These are phyloP conservation scores for Wickerhamiella kurtzmanii DNA, from an alignment of 805 yeast species.

Conservation along the genomic window DNA sequence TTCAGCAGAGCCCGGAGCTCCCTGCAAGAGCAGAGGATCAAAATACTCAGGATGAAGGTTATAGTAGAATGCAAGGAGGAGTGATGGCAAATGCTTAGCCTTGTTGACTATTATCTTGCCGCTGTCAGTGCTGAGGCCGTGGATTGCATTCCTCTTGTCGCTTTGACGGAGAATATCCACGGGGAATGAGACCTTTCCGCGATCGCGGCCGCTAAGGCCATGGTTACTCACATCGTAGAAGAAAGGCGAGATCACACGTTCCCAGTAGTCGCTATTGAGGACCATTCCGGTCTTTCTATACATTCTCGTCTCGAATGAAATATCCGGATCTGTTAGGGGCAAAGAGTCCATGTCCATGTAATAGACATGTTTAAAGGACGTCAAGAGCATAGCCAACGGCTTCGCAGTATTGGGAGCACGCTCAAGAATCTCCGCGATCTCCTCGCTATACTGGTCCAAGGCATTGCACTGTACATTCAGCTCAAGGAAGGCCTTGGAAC, in stretches of 20 bases:
- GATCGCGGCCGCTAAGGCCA: constrained; percentile 30
- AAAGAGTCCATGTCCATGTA: constrained; percentile 65
- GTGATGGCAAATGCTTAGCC: constrained; percentile 40
- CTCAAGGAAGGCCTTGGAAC: background rate
- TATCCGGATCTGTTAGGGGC: constrained; percentile 53
- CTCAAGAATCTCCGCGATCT: background rate
- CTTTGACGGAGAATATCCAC: constrained; percentile 32
- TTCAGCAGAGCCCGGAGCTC: constrained; percentile 67
- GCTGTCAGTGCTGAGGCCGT: constrained; percentile 53
- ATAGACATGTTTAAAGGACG: constrained; percentile 59
- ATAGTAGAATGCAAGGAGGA: constrained; percentile 50
- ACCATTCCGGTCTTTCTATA: constrained; percentile 40
- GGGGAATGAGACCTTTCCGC: constrained; percentile 13
- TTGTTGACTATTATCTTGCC: constrained; percentile 54
- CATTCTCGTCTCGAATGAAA: constrained; percentile 43
- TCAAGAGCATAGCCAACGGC: constrained; percentile 53
- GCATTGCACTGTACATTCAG: background rate
- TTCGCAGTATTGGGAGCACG: constrained; percentile 32
- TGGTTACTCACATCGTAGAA: constrained; percentile 58
- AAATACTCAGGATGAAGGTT: constrained; percentile 49
- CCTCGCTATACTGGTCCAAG: background rate
- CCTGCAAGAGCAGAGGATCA: constrained; percentile 47
- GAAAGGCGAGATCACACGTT: constrained; percentile 63
- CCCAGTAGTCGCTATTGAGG: constrained; percentile 84
- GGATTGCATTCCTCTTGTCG: constrained; percentile 53